Evolutionary conservation across 192 early-diverging fungal genomes (phyloP), one percentile per base, ranked within the genome.

Genomic region (Kickxella alabastrina): DNA sequence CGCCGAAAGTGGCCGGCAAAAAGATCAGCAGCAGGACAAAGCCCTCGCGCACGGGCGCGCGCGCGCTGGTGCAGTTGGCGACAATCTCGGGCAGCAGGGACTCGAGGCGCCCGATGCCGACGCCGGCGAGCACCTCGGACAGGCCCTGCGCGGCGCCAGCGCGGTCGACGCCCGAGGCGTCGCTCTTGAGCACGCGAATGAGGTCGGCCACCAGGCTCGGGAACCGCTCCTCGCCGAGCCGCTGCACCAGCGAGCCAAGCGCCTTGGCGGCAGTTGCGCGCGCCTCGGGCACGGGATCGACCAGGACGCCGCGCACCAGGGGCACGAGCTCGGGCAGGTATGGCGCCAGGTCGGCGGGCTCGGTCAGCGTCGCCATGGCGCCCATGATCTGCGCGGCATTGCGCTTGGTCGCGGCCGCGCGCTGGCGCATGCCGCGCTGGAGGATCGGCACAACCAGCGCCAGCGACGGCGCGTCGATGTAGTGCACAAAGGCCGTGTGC

Each of bases 341-440:
- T 5, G 93, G 92, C n/a, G 91, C 69, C 61, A 99, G 70, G 49
- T 99, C 97, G 56, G 86, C 85, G 39, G 85, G 82, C 52, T 96
- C 92, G 0, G 97, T 97, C 27, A 99, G 77, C 24, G 88, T 83
- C 1, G 94, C 88, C 97, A 99, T 98, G 50, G 93, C 94, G 22
- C 97, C 97, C 63, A 98, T 92, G 63, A 99, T 97, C 78, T 99
- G 95, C 10, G 97, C 91, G 14, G 94, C 89, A 43, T 86, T 87
- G 62, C 91, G 96, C 81, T 98, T 97, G 51, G 87, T 87, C 29
- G 92, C 84, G 7, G 95, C 92, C 19, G 79, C 77, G 47, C 97
- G 85, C 43, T 91, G 91, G 23, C 83, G 81, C 77, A 99, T 77
- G 49, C 95, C 97, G 49, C 95, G 86, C 62, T 92, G 83, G 29